Percentiles rank a stretch among this genome's conserved stretches.
These are phyloP conservation scores for Zizania latifolia DNA, from an alignment of 176 grass and related monocot species.

Conservation along the genomic window DNA sequence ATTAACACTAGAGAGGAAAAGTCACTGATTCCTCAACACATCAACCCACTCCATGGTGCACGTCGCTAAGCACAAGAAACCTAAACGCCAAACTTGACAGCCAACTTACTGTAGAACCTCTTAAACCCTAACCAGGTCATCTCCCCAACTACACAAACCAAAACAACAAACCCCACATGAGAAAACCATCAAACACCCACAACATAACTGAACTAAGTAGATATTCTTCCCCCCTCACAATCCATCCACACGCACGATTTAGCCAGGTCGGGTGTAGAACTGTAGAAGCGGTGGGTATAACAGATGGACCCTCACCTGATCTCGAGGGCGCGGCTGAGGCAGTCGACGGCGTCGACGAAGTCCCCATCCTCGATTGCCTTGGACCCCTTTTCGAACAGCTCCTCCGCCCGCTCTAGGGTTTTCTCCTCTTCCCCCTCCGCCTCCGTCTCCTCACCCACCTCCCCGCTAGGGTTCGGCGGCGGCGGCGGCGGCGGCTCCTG, in stretches of 20 bases:
- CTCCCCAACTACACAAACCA: background rate
- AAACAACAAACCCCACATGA: background rate
- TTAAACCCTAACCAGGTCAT: conserved; percentile 16
- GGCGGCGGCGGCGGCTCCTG: background rate
- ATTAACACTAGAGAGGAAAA: background rate
- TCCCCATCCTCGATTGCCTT: conserved; percentile 89
- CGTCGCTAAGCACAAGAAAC: background rate
- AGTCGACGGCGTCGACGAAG: conserved; percentile 70
- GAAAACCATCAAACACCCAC: background rate
- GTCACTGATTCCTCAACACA: background rate
- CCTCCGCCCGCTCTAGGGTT: conserved; percentile 74
- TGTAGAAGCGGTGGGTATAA: background rate
- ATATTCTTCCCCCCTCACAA: background rate
- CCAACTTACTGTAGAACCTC: background rate
- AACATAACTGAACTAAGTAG: background rate
- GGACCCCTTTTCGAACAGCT: conserved; percentile 66
- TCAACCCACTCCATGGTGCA: background rate
- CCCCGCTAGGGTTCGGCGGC: conserved; percentile 14
- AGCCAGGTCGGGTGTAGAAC: background rate
- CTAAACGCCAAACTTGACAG: background rate
- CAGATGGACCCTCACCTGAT: conserved; percentile 64
- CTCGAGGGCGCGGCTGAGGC: conserved; percentile 84
- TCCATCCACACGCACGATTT: background rate
- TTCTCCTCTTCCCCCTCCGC: conserved; percentile 15
- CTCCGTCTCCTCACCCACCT: background rate